Evolutionary conservation across 108 stramenopile species (phyloP), one percentile per base, ranked within the genome.

Genomic region (Licmophora abbreviata): DNA sequence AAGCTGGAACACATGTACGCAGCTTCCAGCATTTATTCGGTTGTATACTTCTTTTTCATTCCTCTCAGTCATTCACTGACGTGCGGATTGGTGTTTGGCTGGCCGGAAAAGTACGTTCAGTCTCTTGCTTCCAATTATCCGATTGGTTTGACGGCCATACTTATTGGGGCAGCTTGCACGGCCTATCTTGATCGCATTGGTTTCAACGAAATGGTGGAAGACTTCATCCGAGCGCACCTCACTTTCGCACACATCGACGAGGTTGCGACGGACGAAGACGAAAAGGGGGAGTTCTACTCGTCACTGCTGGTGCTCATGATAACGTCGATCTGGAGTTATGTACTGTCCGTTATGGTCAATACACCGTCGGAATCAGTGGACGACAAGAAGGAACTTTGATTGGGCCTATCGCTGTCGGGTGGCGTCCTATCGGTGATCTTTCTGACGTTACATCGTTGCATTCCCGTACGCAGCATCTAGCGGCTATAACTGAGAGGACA

Each of bases 91-190:
- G 90, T 92, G 24, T 85, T 92, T 64, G 90, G 90, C 12, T 92
- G 90, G 90, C 90, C 90, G 0, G 73, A 81, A 28, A 46, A 71
- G 29, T 92, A 92, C 54, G n/a, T 85, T 1, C 58, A 54, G 5
- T 80, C 78, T 20, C 51, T 92, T 15, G 30, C 79, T 56, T 66
- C 73, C 44, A 92, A 88, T 64, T 59, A 73, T 44, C 90, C 90
- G 24, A 80, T 92, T 54, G 90, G 90, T 31, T 58, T 92, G 57
- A 83, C 81, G 8, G 85, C 85, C 15, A 83, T 88, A 44, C 77
- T 58, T 0, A 51, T 92, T 20, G 90, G 90, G 7, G 53, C 83
- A 9, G 46, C 52, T 3, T 57, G 81, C 31, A 92, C 86, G 10
- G 90, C 81, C 22, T 83, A 81, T 48, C 43, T 88, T 44, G 84